These are phyloP conservation scores for Sporisorium exsertum DNA, from an alignment of 1,284 basidiomycete species.

Conservation along the genomic window DNA sequence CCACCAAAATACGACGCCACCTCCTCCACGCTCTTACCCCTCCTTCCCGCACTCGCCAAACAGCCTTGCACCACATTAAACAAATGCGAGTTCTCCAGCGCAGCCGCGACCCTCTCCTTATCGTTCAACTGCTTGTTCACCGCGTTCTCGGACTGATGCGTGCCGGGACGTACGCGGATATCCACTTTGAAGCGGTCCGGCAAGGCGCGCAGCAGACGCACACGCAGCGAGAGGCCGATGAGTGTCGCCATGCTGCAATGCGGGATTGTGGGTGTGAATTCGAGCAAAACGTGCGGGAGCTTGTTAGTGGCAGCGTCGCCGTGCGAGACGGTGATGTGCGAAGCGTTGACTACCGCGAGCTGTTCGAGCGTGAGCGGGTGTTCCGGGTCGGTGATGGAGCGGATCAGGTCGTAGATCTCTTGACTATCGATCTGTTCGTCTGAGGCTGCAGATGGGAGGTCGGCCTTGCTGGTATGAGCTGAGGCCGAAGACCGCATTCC, in stretches of 20 bases:
- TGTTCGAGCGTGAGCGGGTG: constrained; percentile 95
- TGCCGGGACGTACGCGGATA: constrained; percentile 90
- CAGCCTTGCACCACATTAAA: constrained; percentile 90
- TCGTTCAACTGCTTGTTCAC: constrained; percentile 99
- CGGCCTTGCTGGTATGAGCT: constrained; percentile 3
- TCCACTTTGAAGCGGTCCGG: constrained; percentile 95
- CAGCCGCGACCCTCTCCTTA: constrained; percentile 97
- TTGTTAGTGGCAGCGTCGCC: constrained; percentile 43
- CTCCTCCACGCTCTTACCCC: constrained; percentile 64
- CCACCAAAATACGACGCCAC: constrained; percentile 28
- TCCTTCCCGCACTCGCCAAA: constrained; percentile 74
- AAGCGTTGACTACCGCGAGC: constrained; percentile 90
- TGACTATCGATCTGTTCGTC: constrained; percentile 58
- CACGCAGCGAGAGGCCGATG: constrained; percentile 93
- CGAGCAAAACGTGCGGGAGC: constrained; percentile 73
- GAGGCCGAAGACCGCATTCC: background rate
- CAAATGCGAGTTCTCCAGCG: constrained; percentile 89
- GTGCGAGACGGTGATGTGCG: constrained; percentile 80
- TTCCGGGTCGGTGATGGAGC: constrained; percentile 94
- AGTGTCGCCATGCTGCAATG: constrained; percentile 98
- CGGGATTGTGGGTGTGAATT: constrained; percentile 89
- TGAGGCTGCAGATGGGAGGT: background rate
- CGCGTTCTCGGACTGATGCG: constrained; percentile 92
- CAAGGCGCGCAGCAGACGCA: constrained; percentile 87
- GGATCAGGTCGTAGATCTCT: constrained; percentile 77